Evolutionary conservation across 2,329 filamentous ascomycete genomes (phyloP), one percentile per base, ranked within the genome.

Genomic region (Fusarium pseudograminearum): DNA sequence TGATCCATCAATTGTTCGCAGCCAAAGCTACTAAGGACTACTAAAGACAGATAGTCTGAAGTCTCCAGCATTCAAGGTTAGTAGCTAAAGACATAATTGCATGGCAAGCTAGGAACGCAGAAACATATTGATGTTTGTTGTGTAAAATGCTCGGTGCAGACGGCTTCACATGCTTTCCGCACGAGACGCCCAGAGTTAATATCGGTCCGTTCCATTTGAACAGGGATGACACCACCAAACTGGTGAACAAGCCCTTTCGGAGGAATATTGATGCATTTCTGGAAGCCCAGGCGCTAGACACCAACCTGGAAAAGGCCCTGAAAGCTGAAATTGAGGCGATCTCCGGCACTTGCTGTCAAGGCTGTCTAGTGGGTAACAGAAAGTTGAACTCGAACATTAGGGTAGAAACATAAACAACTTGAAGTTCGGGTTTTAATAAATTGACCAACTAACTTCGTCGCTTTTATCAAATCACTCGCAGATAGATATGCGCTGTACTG

Each of bases 251-350:
- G 15, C 30, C 46, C 46, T 61, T 67, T 41, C 59, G 48, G 36
- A 64, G 46, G 54, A 55, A 51, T 44, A 44, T 36, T 59, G 48
- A 51, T 52, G 45, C 36, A 46, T 56, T 41, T 50, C 47, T 34
- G 58, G 48, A 57, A 54, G 44, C 60, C 47, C 26, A 33, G 61
- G 44, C 66, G 55, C 67, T 59, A 60, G 24, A 18, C 8, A 55
- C 48, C 5, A 22, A 41, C 33, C 18, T 36, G 31, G 31, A 31
- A 36, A 48, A 67, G 63, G 47, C 38, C 61, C 50, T 70, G 53
- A 47, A 51, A 70, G 67, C 61, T 66, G 66, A 54, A 47, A 31
- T 50, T 61, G 56, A 73, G 55, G 69, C 68, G 69, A 66, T 50
- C 50, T 50, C 60, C 42, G 62, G 52, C 46, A 61, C 33, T 67